Conservation (phyloP, 2,329 filamentous ascomycete species). For the Cryphonectria parasitica region DNA sequence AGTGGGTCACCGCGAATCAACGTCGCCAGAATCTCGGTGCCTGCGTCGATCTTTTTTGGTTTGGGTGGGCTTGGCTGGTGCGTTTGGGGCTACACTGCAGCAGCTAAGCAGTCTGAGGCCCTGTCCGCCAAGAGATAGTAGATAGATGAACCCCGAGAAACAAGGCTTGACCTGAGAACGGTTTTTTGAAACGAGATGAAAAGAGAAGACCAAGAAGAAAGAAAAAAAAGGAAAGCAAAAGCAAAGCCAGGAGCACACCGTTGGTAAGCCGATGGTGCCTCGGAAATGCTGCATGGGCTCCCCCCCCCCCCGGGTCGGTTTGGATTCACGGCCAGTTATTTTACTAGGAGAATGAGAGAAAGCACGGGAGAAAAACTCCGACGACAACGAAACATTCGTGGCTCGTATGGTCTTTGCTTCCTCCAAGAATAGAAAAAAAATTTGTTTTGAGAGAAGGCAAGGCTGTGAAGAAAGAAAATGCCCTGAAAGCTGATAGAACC, state of each 20-base stretch:
- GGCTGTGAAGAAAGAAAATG: too few species aligned
- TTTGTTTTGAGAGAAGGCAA: too few species aligned
- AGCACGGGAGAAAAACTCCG: not conserved
- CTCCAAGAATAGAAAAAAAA: too few species aligned
- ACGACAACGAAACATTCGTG: not conserved
- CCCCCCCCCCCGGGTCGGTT: not conserved
- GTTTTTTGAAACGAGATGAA: not conserved
- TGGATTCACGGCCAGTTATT: not conserved
- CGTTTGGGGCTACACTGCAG: not conserved
- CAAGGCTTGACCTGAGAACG: not conserved
- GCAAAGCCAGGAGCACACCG: not conserved
- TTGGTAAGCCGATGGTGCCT: not conserved
- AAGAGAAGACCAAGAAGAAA: not conserved
- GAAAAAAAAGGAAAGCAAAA: not conserved
- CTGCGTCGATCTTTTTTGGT: not conserved
- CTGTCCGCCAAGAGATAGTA: not conserved
- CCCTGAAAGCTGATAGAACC: too few species aligned
- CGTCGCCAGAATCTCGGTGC: slow-evolving; percentile 2
- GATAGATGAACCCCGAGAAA: not conserved
- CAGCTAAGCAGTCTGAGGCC: not conserved
- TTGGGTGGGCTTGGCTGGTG: not conserved
- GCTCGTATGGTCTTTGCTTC: not conserved
- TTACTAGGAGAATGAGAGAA: too few species aligned
- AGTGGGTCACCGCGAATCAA: not conserved
- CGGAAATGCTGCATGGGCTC: not conserved